Evolutionary conservation across 2,329 filamentous ascomycete species (phyloP).

Genomic region (Gaeumannomyces tritici): DNA sequence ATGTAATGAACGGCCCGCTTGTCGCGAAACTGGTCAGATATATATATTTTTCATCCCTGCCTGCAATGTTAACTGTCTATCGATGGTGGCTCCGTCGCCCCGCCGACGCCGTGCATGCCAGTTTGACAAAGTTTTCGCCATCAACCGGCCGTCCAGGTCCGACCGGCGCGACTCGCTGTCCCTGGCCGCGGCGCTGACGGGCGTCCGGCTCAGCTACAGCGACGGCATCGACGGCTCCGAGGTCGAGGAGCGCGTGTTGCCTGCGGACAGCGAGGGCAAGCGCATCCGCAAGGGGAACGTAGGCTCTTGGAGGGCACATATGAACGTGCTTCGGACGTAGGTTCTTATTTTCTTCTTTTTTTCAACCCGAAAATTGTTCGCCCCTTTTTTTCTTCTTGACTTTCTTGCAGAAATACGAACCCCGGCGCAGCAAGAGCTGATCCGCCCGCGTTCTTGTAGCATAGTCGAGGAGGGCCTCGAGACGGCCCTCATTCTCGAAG

Average conservation of each 20-base stretch:
- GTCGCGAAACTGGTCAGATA: no score
- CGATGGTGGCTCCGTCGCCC: no score
- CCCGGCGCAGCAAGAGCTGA: no score
- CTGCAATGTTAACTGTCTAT: no score
- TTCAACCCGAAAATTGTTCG: no score
- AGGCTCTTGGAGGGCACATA: conserved; percentile 31
- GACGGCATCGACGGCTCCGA: conserved; percentile 30
- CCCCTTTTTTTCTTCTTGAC: no score
- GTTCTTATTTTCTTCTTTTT: conserved; percentile 1
- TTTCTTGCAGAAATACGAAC: not conserved
- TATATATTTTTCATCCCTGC: no score
- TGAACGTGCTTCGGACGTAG: conserved; percentile 23
- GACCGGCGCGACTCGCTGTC: conserved; percentile 41
- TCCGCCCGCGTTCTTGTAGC: conserved; percentile 8
- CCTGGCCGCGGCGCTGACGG: conserved; percentile 33
- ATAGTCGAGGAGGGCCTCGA: conserved; percentile 34
- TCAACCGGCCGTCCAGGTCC: conserved; percentile 38
- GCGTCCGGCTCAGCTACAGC: conserved; percentile 33
- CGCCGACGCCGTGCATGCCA: conserved; percentile 11
- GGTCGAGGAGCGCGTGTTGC: conserved; percentile 25
- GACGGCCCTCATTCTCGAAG: conserved; percentile 43
- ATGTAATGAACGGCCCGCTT: no score
- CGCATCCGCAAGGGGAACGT: conserved; percentile 19
- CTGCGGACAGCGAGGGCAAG: conserved; percentile 21
- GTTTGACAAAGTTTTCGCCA: conserved; percentile 43